Evolutionary conservation across 257 asterid species (phyloP), one percentile per base, ranked within the genome.

Genomic region (Paulownia fortunei): DNA sequence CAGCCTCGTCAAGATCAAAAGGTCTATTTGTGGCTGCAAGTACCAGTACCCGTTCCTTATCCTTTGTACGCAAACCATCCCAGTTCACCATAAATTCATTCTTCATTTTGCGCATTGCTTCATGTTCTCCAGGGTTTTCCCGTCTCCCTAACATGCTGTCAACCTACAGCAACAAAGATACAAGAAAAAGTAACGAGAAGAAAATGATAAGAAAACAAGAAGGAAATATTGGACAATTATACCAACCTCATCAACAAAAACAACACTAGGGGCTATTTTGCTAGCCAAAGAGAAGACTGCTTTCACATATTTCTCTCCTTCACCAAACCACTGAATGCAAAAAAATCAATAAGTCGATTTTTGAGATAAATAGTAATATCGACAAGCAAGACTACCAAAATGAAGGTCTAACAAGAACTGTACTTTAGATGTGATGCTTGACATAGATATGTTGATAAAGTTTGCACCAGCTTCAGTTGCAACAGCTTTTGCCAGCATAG

Each of bases 131-230:
- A 5, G 98, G 97, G 78, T 90, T 94, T 88, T 92, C 98, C 65
- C 98, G 92, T 84, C 98, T 88, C 81, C 98, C 98, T 76, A 94
- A 80, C 98, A 94, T 94, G 85, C 97, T 94, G 88, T 94, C 98
- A 44, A 94, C 97, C 98, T 94, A 64, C 12, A 55, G 42, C 27
- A 59, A 49, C 11, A 62, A n/a, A 68, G 13, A 70, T 19, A 46
- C 42, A 55, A 34, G 49, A 34, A 72, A 16, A 42, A 4, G 16
- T 37, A 18, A 68, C 51, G 6, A 76, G 46, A 69, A 56, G 37
- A 69, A 23, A 77, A 58, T 32, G 24, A 69, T 3, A 51, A 68
- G 58, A 69, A 56, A 54, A 66, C 52, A 68, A 42, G 47, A 63
- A 51, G 24, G 15, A 61, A 62, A 30, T 30, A 8, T 10, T 7